phyloP scores from a whole-genome alignment of 768 basidiomycete genomes.

The Glaciozyma antarctica region DNA sequence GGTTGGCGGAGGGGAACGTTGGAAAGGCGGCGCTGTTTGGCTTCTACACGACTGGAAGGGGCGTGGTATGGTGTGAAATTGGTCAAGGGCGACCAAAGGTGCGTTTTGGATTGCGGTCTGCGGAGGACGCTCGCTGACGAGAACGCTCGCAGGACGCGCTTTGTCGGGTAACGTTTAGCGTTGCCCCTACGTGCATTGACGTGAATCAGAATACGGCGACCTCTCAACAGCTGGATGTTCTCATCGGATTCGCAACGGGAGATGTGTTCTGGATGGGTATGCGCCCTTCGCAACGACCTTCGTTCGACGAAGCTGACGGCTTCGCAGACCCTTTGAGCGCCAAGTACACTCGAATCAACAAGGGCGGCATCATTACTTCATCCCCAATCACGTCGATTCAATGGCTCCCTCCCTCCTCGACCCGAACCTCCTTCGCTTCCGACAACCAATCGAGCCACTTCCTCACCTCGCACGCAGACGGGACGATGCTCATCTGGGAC shows the following conservation, averaged over 20 bases:
- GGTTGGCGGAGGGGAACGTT: slow-evolving; percentile 14
- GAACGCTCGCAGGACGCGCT: slow-evolving; percentile 60
- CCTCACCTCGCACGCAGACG: slow-evolving; percentile 77
- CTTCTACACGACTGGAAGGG: slow-evolving; percentile 24
- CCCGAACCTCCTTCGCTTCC: neutral
- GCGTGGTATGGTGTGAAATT: slow-evolving; percentile 19
- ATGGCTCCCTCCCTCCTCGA: slow-evolving; percentile 68
- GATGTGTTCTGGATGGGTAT: slow-evolving; percentile 90
- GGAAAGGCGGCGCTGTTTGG: slow-evolving; percentile 24
- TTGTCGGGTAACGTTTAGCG: slow-evolving; percentile 71
- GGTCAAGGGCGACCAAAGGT: slow-evolving; percentile 23
- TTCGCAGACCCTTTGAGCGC: slow-evolving; percentile 24
- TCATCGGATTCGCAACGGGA: slow-evolving; percentile 89
- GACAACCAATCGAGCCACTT: slow-evolving; percentile 50
- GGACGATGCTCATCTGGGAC: slow-evolving; percentile 79
- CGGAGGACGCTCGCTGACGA: neutral
- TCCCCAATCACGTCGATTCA: slow-evolving; percentile 80
- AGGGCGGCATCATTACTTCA: slow-evolving; percentile 62
- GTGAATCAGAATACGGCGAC: slow-evolving; percentile 70
- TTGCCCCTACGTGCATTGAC: slow-evolving; percentile 82
- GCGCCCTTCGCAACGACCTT: neutral
- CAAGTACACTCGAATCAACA: slow-evolving; percentile 32
- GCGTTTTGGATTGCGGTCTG: neutral
- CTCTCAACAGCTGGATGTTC: slow-evolving; percentile 67
- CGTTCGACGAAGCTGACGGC: slow-evolving; percentile 52